Evolutionary conservation across 140 eudicot species (phyloP).

Genomic region (Flaveria floridana): DNA sequence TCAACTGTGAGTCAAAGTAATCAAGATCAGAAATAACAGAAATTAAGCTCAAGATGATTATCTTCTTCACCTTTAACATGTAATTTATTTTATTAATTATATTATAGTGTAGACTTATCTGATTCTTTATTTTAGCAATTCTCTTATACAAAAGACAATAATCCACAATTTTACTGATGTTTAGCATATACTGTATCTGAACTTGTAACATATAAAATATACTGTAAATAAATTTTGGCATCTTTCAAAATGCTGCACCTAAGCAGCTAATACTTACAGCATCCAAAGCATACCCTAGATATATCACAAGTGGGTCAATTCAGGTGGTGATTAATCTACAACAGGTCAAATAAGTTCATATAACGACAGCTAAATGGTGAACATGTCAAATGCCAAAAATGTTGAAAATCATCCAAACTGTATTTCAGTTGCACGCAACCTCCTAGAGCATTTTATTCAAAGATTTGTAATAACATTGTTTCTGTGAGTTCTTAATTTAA

Average conservation of each 20-base stretch:
- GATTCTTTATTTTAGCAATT: neutral
- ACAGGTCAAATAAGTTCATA: neutral
- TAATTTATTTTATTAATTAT: neutral
- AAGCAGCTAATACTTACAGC: neutral
- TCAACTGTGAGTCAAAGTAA: constrained; percentile 59
- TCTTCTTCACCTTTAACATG: neutral
- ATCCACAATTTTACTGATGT: neutral
- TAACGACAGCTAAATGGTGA: neutral
- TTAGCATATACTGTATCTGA: neutral
- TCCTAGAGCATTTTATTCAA: neutral
- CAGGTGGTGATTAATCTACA: neutral
- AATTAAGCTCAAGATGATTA: neutral
- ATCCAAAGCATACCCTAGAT: neutral
- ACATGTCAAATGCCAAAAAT: neutral
- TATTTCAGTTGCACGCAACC: constrained; percentile 1
- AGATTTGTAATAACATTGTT: neutral
- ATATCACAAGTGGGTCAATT: neutral
- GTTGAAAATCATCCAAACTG: neutral
- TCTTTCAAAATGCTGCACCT: neutral
- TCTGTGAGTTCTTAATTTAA: neutral
- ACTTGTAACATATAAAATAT: neutral
- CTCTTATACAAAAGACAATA: neutral
- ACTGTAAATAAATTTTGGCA: neutral
- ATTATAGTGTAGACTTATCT: neutral
- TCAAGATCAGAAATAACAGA: constrained; percentile 11